Evolutionary conservation across 116 monocot species (phyloP).

Genomic region (Thalassia testudinum): DNA sequence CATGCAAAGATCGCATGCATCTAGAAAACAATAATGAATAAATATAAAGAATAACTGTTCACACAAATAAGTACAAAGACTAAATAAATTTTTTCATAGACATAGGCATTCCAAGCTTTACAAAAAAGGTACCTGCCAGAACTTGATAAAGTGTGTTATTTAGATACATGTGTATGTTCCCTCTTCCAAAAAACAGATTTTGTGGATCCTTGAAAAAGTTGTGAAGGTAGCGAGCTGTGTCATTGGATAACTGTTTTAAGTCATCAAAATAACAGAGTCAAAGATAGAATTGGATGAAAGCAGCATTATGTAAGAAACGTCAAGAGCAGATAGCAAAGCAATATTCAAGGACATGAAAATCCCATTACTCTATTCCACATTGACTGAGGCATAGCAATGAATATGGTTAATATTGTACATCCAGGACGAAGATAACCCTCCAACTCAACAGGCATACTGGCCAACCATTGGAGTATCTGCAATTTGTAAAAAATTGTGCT

Average conservation of each 20-base stretch:
- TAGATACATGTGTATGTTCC: conserved; percentile 53
- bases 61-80: no score
- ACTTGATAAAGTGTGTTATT: conserved; percentile 57
- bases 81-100: no score
- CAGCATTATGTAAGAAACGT: no score
- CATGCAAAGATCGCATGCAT: no score
- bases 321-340: no score
- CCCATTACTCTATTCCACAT: conserved; percentile 84
- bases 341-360: not conserved
- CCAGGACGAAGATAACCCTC: conserved; percentile 99
- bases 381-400: conserved; percentile 85
- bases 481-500: not conserved
- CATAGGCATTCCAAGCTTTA: no score
- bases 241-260: conserved; percentile 41
- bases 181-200: conserved; percentile 55
- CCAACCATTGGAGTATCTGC: conserved; percentile 94
- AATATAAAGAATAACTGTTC: no score
- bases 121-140: conserved; percentile 42
- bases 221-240: conserved; percentile 32
- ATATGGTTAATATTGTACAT: conserved; percentile 84
- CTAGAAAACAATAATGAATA: no score
- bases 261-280: no score
- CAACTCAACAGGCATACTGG: conserved; percentile 98
- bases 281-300: no score
- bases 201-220: conserved; percentile 52